These are phyloP conservation scores for Mycosarcoma maydis DNA, from an alignment of 1,284 basidiomycete species.

Conservation along the genomic window DNA sequence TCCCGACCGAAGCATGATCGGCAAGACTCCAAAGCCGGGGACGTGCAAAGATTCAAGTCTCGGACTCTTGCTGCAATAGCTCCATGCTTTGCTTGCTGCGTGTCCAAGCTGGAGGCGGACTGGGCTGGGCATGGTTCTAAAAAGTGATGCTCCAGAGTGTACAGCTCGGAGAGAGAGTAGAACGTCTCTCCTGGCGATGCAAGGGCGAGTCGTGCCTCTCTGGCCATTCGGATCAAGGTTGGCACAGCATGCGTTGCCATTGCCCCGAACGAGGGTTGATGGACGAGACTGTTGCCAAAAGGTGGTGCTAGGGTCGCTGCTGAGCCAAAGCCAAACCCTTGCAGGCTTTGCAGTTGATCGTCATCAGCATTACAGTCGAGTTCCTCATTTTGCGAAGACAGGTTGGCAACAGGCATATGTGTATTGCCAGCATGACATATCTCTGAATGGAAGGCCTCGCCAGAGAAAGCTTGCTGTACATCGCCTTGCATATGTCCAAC, in stretches of 20 bases:
- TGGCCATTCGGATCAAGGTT: background rate
- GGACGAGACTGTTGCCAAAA: background rate
- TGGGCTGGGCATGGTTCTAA: background rate
- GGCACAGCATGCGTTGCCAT: background rate
- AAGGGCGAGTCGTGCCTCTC: background rate
- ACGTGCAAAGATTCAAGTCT: background rate
- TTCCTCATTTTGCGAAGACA: no score
- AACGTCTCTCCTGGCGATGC: background rate
- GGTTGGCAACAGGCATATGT: no score
- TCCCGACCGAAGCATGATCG: background rate
- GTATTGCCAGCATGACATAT: no score
- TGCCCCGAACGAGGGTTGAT: background rate
- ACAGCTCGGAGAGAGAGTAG: background rate
- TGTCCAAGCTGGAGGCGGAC: background rate
- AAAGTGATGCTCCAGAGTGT: background rate
- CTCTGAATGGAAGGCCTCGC: no score
- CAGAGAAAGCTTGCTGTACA: no score
- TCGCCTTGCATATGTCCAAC: no score
- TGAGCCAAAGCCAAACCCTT: background rate
- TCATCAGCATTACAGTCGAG: background rate
- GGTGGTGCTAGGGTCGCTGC: background rate
- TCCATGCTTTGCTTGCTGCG: background rate
- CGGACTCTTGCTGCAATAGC: background rate
- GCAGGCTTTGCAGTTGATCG: slow-evolving; percentile 2
- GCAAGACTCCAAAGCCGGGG: background rate